Evolutionary conservation across 495 filamentous ascomycete genomes (phyloP).

Genomic region (Penicillium herquei): DNA sequence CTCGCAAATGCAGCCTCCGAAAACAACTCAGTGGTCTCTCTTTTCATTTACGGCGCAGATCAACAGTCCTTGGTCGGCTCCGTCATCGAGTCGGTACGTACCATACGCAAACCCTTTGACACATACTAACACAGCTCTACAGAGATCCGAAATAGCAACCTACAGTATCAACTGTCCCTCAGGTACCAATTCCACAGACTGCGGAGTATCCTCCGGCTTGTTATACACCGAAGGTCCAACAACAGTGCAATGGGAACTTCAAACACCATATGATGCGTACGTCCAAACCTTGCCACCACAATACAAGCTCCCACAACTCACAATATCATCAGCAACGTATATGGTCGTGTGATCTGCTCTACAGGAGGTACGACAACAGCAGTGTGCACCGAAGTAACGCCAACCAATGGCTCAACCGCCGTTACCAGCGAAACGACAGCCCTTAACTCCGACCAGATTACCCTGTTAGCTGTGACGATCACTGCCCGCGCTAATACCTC

Average conservation of each 20-base stretch:
- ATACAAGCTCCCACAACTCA: no score
- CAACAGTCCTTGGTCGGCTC: background rate
- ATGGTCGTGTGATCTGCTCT: background rate
- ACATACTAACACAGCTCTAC: background rate
- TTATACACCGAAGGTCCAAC: background rate
- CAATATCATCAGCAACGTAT: background rate
- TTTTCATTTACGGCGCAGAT: constrained; percentile 1
- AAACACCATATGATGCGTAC: background rate
- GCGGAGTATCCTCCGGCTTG: background rate
- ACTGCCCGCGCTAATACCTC: background rate
- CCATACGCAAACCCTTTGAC: background rate
- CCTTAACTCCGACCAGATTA: background rate
- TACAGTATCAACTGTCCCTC: background rate
- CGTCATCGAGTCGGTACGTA: background rate
- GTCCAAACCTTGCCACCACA: background rate
- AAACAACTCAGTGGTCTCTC: background rate
- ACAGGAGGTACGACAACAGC: background rate
- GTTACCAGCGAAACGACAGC: background rate
- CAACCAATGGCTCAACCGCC: background rate
- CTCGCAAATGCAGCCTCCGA: background rate
- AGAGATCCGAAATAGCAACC: background rate
- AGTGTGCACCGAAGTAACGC: background rate
- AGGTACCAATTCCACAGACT: background rate
- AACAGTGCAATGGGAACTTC: background rate
- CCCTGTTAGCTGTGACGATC: background rate